Conservation (phyloP, 495 filamentous ascomycete species). For the Hypoxylon cercidicola region DNA sequence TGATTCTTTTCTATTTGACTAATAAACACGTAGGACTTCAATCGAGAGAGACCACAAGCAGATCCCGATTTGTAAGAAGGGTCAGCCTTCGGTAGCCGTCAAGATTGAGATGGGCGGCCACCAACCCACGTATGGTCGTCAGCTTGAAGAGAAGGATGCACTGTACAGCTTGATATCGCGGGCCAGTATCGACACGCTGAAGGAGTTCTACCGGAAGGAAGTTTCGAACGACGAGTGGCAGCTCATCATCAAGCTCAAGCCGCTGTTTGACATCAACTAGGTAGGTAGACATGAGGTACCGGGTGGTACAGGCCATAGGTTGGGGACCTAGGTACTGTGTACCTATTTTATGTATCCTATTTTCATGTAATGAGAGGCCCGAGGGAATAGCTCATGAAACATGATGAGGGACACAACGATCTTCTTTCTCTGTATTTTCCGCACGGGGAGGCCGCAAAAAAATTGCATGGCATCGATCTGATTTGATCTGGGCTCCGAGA, state of each 20-base stretch:
- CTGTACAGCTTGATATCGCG: conserved; percentile 90
- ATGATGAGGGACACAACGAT: too few relatives aligned
- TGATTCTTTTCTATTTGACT: conserved; percentile 22
- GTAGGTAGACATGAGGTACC: not conserved
- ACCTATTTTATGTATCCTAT: too few relatives aligned
- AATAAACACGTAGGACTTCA: conserved; percentile 69
- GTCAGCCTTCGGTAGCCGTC: conserved; percentile 93
- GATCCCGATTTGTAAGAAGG: conserved; percentile 89
- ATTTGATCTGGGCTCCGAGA: not conserved
- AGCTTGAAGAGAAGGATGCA: conserved; percentile 91
- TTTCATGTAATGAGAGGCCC: too few relatives aligned
- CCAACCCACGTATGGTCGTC: conserved; percentile 94
- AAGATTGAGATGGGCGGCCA: conserved; percentile 95
- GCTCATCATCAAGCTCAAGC: conserved; percentile 91
- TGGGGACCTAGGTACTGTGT: too few relatives aligned
- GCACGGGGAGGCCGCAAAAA: too few relatives aligned
- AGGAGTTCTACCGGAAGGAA: conserved; percentile 93
- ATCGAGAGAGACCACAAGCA: conserved; percentile 99
- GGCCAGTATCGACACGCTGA: conserved; percentile 89
- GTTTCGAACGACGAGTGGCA: conserved; percentile 95
- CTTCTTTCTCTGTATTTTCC: too few relatives aligned
- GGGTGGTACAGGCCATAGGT: not conserved
- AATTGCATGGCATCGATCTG: too few relatives aligned
- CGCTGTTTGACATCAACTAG: conserved; percentile 88
- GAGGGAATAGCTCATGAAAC: too few relatives aligned